Evolutionary conservation across 148 eudicot genomes (phyloP), one percentile per base, ranked within the genome.

Genomic region (Rhododendron williamsianum): DNA sequence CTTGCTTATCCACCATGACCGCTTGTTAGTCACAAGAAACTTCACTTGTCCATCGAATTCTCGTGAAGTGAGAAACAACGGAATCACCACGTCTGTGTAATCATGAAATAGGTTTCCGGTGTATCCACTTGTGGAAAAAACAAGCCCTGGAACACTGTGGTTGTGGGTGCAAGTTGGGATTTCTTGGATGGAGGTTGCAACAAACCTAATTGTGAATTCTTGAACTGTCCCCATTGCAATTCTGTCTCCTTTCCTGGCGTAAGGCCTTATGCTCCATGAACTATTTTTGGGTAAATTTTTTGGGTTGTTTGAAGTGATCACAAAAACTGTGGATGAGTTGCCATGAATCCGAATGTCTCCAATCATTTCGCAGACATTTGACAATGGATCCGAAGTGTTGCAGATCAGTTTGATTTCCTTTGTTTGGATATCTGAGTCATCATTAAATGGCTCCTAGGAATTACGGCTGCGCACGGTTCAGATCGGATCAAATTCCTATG

Each of bases 91-190:
- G 43, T 94, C 95, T 1, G 86, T 80, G 86, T 92, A 92, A 52
- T 87, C 97, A 74, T 94, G 97, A 82, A 90, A 94, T 46, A 77
- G 83, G 86, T 93, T 94, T 16, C 92, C 93, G 0, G 83, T 11
- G 73, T 84, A 93, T 12, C 94, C 95, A 19, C 91, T 88, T 0
- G 76, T 51, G 4, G 94, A 92, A 83, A 94, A 92, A 48, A 94
- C 84, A 51, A 94, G 80, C 15, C 90, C 94, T 2, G 91, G 91
- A 36, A 83, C 86, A n/a, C 69, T 87, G 52, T 91, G 90, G 35
- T 81, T 87, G 49, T 35, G 38, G 9, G 87, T 86, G 69, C 92
- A 92, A 15, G 6, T 23, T 4, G 88, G 86, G 58, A 88, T 48
- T 9, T 21, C 5, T 27, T 81, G 41, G 35, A 43, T 38, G 4